A percentile compares a stretch with the other conserved stretches of the same genome.
phyloP scores from a whole-genome alignment of 2,329 filamentous ascomycete genomes.

The Cytospora leucostoma region DNA sequence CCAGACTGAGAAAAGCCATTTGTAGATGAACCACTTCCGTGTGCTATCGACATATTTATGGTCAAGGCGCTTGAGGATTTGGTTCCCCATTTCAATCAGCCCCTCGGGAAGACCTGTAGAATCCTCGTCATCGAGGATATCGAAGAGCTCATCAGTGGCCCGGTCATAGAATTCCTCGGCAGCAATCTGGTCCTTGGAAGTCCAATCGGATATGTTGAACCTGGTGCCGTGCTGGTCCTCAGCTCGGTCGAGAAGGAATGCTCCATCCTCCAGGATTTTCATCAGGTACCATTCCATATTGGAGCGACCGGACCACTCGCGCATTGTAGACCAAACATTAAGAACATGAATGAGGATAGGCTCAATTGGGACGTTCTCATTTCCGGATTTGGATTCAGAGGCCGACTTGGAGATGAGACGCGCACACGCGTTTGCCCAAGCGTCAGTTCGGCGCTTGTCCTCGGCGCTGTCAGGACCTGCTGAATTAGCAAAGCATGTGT shows the following conservation, averaged over 20 bases:
- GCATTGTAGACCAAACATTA: slow-evolving; percentile 83
- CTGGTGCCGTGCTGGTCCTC: slow-evolving; percentile 75
- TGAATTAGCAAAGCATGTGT: slow-evolving; percentile 87
- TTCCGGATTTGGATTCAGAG: slow-evolving; percentile 71
- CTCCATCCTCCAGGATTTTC: slow-evolving; percentile 89
- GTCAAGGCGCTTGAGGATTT: slow-evolving; percentile 77
- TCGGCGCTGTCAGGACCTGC: slow-evolving; percentile 80
- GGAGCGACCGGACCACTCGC: slow-evolving; percentile 84
- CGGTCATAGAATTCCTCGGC: slow-evolving; percentile 87
- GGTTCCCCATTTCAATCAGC: slow-evolving; percentile 80
- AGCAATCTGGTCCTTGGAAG: slow-evolving; percentile 76
- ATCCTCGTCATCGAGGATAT: slow-evolving; percentile 81
- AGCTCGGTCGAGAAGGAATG: slow-evolving; percentile 83
- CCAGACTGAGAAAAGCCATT: slow-evolving; percentile 91
- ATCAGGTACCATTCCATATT: slow-evolving; percentile 94
- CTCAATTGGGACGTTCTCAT: slow-evolving; percentile 49
- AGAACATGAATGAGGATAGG: slow-evolving; percentile 81
- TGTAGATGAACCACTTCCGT: slow-evolving; percentile 80
- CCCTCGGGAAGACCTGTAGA: slow-evolving; percentile 83
- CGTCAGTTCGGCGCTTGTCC: slow-evolving; percentile 74
- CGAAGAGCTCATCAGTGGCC: slow-evolving; percentile 79
- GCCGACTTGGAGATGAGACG: slow-evolving; percentile 78
- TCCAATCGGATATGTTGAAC: slow-evolving; percentile 71
- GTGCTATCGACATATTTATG: slow-evolving; percentile 72
- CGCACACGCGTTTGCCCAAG: slow-evolving; percentile 88